Base-by-base conservation (phyloP, 1,284 basidiomycete genomes). In the Ceratobasidium sp. region DNA sequence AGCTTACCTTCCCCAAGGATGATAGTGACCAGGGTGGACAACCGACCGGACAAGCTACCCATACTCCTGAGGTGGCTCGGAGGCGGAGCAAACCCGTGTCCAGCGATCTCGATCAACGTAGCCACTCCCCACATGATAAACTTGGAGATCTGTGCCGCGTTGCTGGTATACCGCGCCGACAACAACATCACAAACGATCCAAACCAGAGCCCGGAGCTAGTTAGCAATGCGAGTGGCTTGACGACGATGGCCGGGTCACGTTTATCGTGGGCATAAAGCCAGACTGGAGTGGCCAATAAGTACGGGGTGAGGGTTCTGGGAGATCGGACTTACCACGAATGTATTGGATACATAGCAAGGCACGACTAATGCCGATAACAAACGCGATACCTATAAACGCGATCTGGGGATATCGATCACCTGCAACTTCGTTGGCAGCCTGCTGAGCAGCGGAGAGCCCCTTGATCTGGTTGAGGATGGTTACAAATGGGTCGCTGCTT, bases 1-100 rank as follows among this genome's bases (percentile, higher is more conserved):
- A 5, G 24, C 22, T 39, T 43, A 69, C 74, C 74, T 29, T 75
- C 74, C 27, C 74, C 74, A 11, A 75, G 56, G 24, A 75, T 71
- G 31, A 75, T 75, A 11, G 66, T 68, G 24, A 68, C 66, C 31
- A 75, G 46, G 11, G 65, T 75, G 13, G 65, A 48, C 34, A 75
- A 29, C 16, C 74, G 65, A 2, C 54, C 41, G 11, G 74, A 49
- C 41, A 75, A 61, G 29, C 65, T 69, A 27, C 74, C 64, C 61
- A 58, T 53, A n/a, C 65, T 71, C 39, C 58, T 43, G 31, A 75
- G 53, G n/a, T 68, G 54, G 19, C 41, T 16, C 22, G 64, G 41
- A 3, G 54, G 59, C 5, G 74, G 74, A 19, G 74, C 66, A 46
- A 71, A 75, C 22, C 24, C 49, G 43, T 68, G 58, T 31, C 65